phyloP scores from a whole-genome alignment of 169 alveolate genomes.

The Plasmodium adleri region DNA sequence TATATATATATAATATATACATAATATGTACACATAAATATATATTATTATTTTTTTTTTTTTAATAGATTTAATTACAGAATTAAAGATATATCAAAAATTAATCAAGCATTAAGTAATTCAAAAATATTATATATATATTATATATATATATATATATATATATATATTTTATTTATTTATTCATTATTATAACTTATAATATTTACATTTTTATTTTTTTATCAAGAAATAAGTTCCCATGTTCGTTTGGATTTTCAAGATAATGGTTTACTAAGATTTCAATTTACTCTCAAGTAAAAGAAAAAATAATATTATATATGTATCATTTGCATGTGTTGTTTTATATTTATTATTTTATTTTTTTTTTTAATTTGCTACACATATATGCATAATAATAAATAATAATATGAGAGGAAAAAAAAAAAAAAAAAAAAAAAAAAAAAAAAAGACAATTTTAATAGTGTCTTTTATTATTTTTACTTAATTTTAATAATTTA shows the following conservation, averaged over 20 bases:
- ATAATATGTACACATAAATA: neutral
- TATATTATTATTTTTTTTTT: neutral
- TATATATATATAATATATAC: no score
- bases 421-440: no score
- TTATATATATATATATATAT: neutral
- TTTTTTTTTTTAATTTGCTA: neutral
- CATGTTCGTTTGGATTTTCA: conserved; percentile 71
- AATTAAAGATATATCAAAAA: conserved; percentile 49
- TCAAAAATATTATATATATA: neutral
- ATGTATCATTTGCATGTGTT: conserved; percentile 1
- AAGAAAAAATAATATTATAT: neutral
- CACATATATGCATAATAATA: neutral
- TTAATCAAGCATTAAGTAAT: conserved; percentile 63
- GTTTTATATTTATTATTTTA: neutral
- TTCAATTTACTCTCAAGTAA: conserved; percentile 70
- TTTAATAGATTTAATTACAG: conserved; percentile 47
- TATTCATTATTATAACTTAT: neutral
- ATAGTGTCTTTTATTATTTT: no score
- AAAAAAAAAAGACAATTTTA: no score
- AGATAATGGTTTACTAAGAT: conserved; percentile 53
- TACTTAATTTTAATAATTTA: no score
- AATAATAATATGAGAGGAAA: neutral
- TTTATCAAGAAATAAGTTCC: conserved; percentile 54
- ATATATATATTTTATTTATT: neutral
- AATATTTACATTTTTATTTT: no score